Evolutionary conservation across 2,329 filamentous ascomycete genomes (phyloP).

Genomic region (Verruconis gallopava): DNA sequence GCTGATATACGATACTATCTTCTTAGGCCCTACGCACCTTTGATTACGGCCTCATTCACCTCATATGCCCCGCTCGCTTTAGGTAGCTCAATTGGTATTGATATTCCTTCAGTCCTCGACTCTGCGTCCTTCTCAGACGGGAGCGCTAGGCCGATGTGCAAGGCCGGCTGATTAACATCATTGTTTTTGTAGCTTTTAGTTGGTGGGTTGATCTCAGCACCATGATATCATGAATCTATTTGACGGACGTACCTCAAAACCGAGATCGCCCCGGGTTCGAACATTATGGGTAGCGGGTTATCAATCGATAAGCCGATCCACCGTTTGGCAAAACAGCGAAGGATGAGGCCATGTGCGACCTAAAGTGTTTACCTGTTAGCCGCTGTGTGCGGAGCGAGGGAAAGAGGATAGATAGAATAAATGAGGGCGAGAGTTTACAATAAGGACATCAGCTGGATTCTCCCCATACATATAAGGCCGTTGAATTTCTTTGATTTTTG

Average conservation of each 20-base stretch:
- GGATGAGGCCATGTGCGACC: slow-evolving; percentile 30
- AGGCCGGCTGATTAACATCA: slow-evolving; percentile 26
- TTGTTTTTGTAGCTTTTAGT: slow-evolving; percentile 23
- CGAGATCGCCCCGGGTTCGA: slow-evolving; percentile 5
- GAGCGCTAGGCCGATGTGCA: slow-evolving; percentile 23
- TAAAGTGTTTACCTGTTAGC: not conserved
- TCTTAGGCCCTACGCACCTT: not conserved
- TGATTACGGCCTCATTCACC: not conserved
- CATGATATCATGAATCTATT: not conserved
- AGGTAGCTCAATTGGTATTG: not conserved
- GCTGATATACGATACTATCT: not conserved
- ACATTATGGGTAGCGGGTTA: slow-evolving; percentile 25
- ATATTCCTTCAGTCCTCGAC: not conserved
- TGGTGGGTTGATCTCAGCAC: not conserved
- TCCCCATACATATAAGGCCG: slow-evolving; percentile 27
- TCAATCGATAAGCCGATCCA: slow-evolving; percentile 32
- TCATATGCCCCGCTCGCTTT: not conserved
- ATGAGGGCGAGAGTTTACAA: slow-evolving; percentile 12
- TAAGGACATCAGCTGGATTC: slow-evolving; percentile 24
- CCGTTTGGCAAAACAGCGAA: slow-evolving; percentile 34
- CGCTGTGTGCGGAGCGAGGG: not conserved
- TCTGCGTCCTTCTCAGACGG: not conserved
- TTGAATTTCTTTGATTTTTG: slow-evolving; percentile 29
- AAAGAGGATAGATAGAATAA: not conserved
- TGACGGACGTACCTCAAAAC: slow-evolving; percentile 5